Percentiles rank a stretch among this genome's conserved stretches.
Conservation (phyloP, 768 basidiomycete species). For the Pulveroboletus sp. region DNA sequence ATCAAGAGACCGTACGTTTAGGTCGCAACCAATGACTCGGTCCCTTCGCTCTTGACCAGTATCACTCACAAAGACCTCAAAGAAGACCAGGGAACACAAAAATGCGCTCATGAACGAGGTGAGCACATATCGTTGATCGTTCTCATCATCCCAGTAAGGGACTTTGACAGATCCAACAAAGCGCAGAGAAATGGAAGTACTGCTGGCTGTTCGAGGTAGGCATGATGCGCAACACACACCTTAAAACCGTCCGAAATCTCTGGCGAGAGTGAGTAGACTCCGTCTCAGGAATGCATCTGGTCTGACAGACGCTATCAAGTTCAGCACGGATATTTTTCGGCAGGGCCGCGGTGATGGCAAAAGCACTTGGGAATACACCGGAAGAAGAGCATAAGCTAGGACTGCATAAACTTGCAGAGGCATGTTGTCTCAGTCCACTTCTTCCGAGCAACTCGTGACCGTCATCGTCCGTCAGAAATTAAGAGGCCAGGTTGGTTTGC, state of each 20-base stretch:
- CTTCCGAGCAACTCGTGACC: conserved; percentile 6
- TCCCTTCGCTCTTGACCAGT: conserved; percentile 44
- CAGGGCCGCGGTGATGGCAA: conserved; percentile 86
- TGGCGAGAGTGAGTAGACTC: conserved; percentile 78
- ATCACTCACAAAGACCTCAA: conserved; percentile 88
- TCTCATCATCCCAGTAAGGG: conserved; percentile 4
- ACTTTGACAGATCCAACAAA: conserved; percentile 67
- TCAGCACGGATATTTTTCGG: conserved; percentile 91
- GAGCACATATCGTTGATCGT: conserved; percentile 19
- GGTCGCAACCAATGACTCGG: conserved; percentile 2
- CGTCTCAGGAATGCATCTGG: background rate
- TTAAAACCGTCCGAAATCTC: conserved; percentile 87
- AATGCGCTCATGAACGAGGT: conserved; percentile 76
- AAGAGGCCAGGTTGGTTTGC: conserved; percentile 89
- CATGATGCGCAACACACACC: conserved; percentile 89
- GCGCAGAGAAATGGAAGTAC: conserved; percentile 87
- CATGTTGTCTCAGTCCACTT: conserved; percentile 35
- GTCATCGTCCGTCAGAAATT: conserved; percentile 57
- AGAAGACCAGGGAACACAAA: conserved; percentile 93
- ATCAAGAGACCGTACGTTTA: conserved; percentile 10
- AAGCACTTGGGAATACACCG: conserved; percentile 82
- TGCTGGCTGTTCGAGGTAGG: conserved; percentile 96
- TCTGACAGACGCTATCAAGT: conserved; percentile 11
- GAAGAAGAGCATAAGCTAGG: conserved; percentile 84
- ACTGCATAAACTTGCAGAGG: conserved; percentile 74